Evolutionary conservation across 2,329 filamentous ascomycete genomes (phyloP).

Genomic region (Ceratocystiopsis brevicomis): DNA sequence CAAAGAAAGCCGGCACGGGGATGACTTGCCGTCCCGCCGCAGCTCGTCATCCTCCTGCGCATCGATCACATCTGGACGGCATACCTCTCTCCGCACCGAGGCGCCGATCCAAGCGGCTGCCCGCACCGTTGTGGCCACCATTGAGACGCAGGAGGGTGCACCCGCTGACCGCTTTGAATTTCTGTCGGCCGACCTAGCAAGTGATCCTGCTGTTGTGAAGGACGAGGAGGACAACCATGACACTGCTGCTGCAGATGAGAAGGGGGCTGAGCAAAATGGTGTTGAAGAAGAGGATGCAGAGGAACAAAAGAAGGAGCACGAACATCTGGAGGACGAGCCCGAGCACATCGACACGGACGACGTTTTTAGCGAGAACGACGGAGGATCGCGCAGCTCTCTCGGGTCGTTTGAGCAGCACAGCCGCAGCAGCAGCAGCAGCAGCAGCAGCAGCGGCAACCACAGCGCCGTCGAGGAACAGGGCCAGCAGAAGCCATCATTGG

Average conservation of each 20-base stretch:
- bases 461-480: slow-evolving; percentile 3
- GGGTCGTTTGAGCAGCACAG: slow-evolving; percentile 24
- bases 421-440: slow-evolving; percentile 7
- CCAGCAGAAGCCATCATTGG: slow-evolving; percentile 9
- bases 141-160: slow-evolving; percentile 20
- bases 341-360: slow-evolving; percentile 35
- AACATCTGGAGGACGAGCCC: slow-evolving; percentile 23
- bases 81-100: slow-evolving; percentile 27
- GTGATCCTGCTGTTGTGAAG: not conserved
- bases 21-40: not conserved
- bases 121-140: slow-evolving; percentile 28
- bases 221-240: slow-evolving; percentile 3
- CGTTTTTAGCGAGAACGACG: slow-evolving; percentile 38
- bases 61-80: slow-evolving; percentile 13
- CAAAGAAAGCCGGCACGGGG: not conserved
- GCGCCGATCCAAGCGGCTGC: slow-evolving; percentile 35
- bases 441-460: not conserved
- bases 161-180: not conserved
- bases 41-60: not conserved
- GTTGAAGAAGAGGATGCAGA: slow-evolving; percentile 16
- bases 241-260: slow-evolving; percentile 5
- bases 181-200: not conserved
- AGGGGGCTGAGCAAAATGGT: slow-evolving; percentile 3
- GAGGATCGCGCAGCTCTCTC: slow-evolving; percentile 30
- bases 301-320: too few relatives aligned